Base-by-base conservation (phyloP, 176 grass and related monocot genomes). In the Hsuehochloa calcarea region DNA sequence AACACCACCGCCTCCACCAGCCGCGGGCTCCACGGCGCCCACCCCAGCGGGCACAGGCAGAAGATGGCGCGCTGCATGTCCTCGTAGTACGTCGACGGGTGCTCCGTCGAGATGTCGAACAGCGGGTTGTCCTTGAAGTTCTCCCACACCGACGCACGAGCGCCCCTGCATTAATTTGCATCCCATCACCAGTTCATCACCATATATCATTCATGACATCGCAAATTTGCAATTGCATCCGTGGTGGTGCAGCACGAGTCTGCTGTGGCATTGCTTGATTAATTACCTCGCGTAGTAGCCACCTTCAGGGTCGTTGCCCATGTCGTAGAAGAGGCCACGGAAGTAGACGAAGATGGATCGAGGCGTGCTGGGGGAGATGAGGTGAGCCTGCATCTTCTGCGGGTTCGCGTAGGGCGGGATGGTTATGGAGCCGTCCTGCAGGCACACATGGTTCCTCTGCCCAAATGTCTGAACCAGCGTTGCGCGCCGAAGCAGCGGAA, bases 61-160 rank as follows among this genome's bases (percentile, higher is more conserved):
- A 94, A 94, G 72, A 94, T 71, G 20, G 92, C 89, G 0, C 89
- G 87, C 85, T 94, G 92, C 92, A 94, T 94, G 84, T 94, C 92
- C 82, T 94, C 92, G 78, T 94, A 94, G 85, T 94, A 94, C 10
- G 89, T 91, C 11, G 61, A 69, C 15, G 92, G 89, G 81, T 94
- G 92, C 59, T 87, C 89, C 29, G 92, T 85, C n/a, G 92, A 94
- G 81, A 94, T 85, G 85, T 94, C 92, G 75, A 94, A 94, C 68
- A 94, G 75, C 9, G 89, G 89, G 81, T 94, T 94, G 90, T 94
- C 85, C 84, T 82, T 94, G 74, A 94, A 94, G 72, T 92, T 94
- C 77, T 91, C 75, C 90, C 92, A 94, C 44, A 92, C 87, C 10
- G 90, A 85, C 43, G 89, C 87, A 0, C 92, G 87, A 3, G 84